phyloP scores from a whole-genome alignment of 768 basidiomycete genomes.

The Lentinula detonsa region DNA sequence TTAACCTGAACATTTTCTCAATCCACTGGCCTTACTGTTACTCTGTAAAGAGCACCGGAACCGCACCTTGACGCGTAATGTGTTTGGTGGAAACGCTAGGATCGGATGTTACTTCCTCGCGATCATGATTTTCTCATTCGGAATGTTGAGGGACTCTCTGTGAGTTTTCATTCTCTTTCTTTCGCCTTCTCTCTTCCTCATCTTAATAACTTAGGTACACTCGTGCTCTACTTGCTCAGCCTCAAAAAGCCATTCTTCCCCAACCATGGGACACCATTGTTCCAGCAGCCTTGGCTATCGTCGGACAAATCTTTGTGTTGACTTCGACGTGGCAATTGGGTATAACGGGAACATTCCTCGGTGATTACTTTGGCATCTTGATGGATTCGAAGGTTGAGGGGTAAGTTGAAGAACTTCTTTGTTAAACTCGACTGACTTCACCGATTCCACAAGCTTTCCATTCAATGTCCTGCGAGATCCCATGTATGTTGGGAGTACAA shows the following conservation, averaged over 20 bases:
- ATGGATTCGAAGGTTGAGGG: constrained; percentile 90
- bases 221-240: constrained; percentile 71
- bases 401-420: constrained; percentile 17
- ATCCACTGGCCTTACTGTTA: too few relatives aligned
- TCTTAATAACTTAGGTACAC: constrained; percentile 52
- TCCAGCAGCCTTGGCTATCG: constrained; percentile 52
- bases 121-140: constrained; percentile 75
- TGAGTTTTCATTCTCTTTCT: constrained; percentile 30
- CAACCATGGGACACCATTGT: constrained; percentile 56
- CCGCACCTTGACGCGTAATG: constrained; percentile 72
- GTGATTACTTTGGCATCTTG: constrained; percentile 79
- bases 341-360: constrained; percentile 89
- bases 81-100: constrained; percentile 69
- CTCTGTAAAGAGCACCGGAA: constrained; percentile 53
- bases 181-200: neutral
- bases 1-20: neutral
- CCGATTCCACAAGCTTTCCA: constrained; percentile 54
- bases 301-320: constrained; percentile 83
- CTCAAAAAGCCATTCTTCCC: constrained; percentile 57
- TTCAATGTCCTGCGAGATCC: constrained; percentile 91
- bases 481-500: constrained; percentile 95
- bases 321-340: constrained; percentile 89
- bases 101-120: constrained; percentile 88
- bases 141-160: constrained; percentile 83
- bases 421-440: neutral